Percentiles rank a stretch among this genome's conserved stretches.
These are phyloP conservation scores for Pulveroboletus frians DNA, from an alignment of 768 basidiomycete genomes.

Conservation along the genomic window DNA sequence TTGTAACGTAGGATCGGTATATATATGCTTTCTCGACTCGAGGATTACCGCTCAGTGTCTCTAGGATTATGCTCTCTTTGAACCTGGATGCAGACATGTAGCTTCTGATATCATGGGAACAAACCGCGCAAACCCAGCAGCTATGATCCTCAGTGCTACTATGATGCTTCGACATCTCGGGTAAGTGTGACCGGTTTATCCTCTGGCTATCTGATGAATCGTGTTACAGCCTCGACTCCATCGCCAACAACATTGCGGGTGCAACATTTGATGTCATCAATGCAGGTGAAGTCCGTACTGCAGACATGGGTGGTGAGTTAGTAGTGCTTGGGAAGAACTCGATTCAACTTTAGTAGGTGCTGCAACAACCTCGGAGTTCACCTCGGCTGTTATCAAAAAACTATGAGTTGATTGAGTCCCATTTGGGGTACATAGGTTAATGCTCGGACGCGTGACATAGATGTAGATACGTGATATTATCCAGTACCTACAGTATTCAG, in stretches of 20 bases:
- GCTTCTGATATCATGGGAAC: conserved; percentile 96
- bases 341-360: conserved; percentile 47
- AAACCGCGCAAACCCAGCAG: conserved; percentile 93
- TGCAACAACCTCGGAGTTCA: conserved; percentile 92
- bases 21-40: conserved; percentile 17
- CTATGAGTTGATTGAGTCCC: conserved; percentile 35
- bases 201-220: conserved; percentile 12
- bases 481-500: conserved; percentile 11
- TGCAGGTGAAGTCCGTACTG: conserved; percentile 81
- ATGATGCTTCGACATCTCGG: conserved; percentile 98
- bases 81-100: conserved; percentile 96
- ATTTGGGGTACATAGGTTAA: neutral
- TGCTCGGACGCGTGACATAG: conserved; percentile 18
- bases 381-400: conserved; percentile 83
- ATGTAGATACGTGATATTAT: conserved; percentile 20
- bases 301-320: conserved; percentile 88
- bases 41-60: neutral
- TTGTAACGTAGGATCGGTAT: conserved; percentile 91
- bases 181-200: conserved; percentile 37
- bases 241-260: conserved; percentile 89
- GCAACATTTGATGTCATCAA: conserved; percentile 93
- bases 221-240: conserved; percentile 67
- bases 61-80: conserved; percentile 95
- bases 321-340: neutral
- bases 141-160: conserved; percentile 94